Evolutionary conservation across 306 rosid species (phyloP).

Genomic region (Lablab purpureus): DNA sequence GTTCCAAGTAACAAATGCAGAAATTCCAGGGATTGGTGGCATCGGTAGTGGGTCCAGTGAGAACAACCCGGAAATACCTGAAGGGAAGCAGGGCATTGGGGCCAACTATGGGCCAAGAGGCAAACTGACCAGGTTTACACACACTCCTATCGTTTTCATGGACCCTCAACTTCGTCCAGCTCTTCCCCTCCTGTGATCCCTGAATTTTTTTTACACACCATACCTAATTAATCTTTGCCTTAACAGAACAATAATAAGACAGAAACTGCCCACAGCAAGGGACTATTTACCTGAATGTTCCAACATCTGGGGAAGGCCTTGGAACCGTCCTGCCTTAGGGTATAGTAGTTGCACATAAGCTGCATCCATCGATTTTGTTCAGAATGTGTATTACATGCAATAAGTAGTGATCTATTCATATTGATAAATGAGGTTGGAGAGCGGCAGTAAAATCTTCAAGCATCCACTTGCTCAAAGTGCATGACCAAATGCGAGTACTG

Average conservation of each 20-base stretch:
- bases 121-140: conserved; percentile 90
- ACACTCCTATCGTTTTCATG: conserved; percentile 83
- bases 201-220: conserved; percentile 42
- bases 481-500: neutral
- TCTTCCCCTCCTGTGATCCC: conserved; percentile 92
- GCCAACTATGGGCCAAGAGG: conserved; percentile 84
- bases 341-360: conserved; percentile 95
- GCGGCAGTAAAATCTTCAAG: neutral
- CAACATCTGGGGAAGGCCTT: conserved; percentile 82
- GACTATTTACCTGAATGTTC: conserved; percentile 77
- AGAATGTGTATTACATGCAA: conserved; percentile 30
- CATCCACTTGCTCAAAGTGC: conserved; percentile 24
- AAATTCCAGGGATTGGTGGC: conserved; percentile 79
- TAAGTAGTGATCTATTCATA: conserved; percentile 7
- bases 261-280: neutral
- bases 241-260: neutral
- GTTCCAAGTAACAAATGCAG: conserved; percentile 82
- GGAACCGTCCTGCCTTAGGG: conserved; percentile 91
- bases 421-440: conserved; percentile 10
- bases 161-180: conserved; percentile 73
- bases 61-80: conserved; percentile 73
- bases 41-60: conserved; percentile 72
- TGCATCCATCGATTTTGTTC: conserved; percentile 51
- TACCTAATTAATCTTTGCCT: neutral
- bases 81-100: conserved; percentile 84